phyloP scores from a whole-genome alignment of 306 rosid species.

The Dalbergia cultrata region DNA sequence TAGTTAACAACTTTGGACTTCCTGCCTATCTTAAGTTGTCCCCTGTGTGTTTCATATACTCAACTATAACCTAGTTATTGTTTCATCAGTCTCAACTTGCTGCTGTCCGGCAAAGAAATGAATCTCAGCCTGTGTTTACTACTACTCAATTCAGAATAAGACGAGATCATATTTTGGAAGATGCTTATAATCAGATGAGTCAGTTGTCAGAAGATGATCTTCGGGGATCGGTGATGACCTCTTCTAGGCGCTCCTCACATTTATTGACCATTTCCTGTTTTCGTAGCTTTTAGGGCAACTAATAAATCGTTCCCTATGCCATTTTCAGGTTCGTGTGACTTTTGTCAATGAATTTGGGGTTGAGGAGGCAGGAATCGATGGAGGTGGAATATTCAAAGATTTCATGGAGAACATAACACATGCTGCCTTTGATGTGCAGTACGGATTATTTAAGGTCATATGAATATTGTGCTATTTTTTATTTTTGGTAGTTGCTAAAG shows the following conservation, averaged over 20 bases:
- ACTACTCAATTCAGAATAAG: conserved; percentile 91
- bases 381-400: conserved; percentile 98
- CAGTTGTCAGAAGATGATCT: conserved; percentile 94
- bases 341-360: conserved; percentile 98
- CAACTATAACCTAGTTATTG: conserved; percentile 46
- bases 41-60: conserved; percentile 38
- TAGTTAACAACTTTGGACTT: conserved; percentile 23
- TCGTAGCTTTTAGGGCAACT: conserved; percentile 34
- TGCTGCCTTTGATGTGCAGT: conserved; percentile 98
- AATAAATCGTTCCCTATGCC: conserved; percentile 20
- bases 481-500: conserved; percentile 23
- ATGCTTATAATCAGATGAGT: conserved; percentile 94
- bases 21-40: conserved; percentile 1
- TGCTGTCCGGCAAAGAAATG: conserved; percentile 78
- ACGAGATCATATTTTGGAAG: conserved; percentile 91
- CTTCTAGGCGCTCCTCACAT: conserved; percentile 34
- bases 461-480: conserved; percentile 34
- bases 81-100: conserved; percentile 91
- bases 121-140: conserved; percentile 72
- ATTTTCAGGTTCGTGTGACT: conserved; percentile 86
- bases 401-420: conserved; percentile 99
- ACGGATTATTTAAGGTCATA: conserved; percentile 93
- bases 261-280: conserved; percentile 33
- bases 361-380: conserved; percentile 99
- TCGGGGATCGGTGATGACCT: conserved; percentile 74